A percentile compares a stretch with the other conserved stretches of the same genome.
phyloP scores from a whole-genome alignment of 1,284 basidiomycete genomes.

The Ceratobasidium sp. region DNA sequence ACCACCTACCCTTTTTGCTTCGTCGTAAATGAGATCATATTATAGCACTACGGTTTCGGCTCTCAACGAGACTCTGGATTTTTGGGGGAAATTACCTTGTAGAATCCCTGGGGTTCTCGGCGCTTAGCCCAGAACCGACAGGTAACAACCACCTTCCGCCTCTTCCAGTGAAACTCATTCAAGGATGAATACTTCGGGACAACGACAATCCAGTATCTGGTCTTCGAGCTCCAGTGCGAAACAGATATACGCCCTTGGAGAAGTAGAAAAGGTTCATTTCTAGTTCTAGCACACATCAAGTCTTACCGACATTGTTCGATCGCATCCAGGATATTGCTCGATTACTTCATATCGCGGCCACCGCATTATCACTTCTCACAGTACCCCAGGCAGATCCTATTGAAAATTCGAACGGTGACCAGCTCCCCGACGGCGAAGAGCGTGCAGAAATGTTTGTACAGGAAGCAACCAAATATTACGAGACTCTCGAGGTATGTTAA shows the following conservation, averaged over 20 bases:
- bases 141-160: too few species aligned
- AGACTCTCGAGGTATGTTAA: slow-evolving; percentile 70
- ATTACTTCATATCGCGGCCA: slow-evolving; percentile 71
- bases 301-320: background rate
- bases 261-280: slow-evolving; percentile 73
- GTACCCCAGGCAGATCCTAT: slow-evolving; percentile 74
- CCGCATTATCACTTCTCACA: slow-evolving; percentile 74
- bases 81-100: too few species aligned
- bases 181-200: slow-evolving; percentile 22
- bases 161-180: too few species aligned
- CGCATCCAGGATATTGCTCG: slow-evolving; percentile 68
- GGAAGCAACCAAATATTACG: slow-evolving; percentile 81
- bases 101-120: too few species aligned
- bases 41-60: too few species aligned
- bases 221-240: slow-evolving; percentile 57
- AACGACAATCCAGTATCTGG: slow-evolving; percentile 42
- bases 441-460: slow-evolving; percentile 80
- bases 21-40: too few species aligned
- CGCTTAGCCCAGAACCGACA: too few species aligned
- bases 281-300: background rate
- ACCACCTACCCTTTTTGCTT: too few species aligned
- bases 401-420: slow-evolving; percentile 54
- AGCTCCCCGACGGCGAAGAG: slow-evolving; percentile 72
- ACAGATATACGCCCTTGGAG: slow-evolving; percentile 77
- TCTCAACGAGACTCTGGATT: too few species aligned